A percentile compares a stretch with the other conserved stretches of the same genome.
These are phyloP conservation scores for Mesotaenium endlicherianum DNA, from an alignment of 139 green algal species.

Conservation along the genomic window DNA sequence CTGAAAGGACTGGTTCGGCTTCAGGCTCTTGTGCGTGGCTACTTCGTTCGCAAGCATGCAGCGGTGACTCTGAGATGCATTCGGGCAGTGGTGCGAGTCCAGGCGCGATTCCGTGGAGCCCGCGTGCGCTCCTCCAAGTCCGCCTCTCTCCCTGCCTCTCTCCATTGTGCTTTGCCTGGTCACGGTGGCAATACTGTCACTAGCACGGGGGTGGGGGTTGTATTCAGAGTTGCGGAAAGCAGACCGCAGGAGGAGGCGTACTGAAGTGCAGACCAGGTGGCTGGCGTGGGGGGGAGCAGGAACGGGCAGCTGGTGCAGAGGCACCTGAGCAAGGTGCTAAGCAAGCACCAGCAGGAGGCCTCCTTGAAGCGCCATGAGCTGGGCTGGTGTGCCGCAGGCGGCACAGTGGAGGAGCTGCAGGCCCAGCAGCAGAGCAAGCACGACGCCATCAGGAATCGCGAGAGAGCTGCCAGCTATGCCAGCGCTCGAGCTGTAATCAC, in stretches of 20 bases:
- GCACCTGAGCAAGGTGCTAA: background rate
- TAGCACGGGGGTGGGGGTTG: too few species aligned
- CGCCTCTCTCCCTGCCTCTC: too few species aligned
- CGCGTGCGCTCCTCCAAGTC: too few species aligned
- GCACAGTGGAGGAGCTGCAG: slow-evolving; percentile 4
- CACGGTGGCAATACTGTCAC: too few species aligned
- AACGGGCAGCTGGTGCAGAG: background rate
- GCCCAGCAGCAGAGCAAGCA: slow-evolving; percentile 8
- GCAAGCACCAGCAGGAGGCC: background rate
- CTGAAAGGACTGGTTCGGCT: slow-evolving; percentile 27
- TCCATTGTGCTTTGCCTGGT: too few species aligned
- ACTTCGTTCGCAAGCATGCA: slow-evolving; percentile 30
- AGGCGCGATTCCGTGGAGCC: slow-evolving; percentile 14
- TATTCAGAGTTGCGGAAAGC: too few species aligned
- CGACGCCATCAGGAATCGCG: background rate
- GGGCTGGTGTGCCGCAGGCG: background rate
- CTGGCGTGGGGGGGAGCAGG: too few species aligned
- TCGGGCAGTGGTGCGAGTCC: slow-evolving; percentile 27
- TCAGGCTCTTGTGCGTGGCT: slow-evolving; percentile 30
- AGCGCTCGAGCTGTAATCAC: background rate
- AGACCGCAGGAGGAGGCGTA: too few species aligned
- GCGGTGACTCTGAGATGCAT: slow-evolving; percentile 37
- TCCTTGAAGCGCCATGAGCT: background rate
- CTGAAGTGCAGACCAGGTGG: too few species aligned
- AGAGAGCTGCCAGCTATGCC: slow-evolving; percentile 9